Base-by-base conservation (phyloP, 768 basidiomycete species). In the Lactarius trivialis region DNA sequence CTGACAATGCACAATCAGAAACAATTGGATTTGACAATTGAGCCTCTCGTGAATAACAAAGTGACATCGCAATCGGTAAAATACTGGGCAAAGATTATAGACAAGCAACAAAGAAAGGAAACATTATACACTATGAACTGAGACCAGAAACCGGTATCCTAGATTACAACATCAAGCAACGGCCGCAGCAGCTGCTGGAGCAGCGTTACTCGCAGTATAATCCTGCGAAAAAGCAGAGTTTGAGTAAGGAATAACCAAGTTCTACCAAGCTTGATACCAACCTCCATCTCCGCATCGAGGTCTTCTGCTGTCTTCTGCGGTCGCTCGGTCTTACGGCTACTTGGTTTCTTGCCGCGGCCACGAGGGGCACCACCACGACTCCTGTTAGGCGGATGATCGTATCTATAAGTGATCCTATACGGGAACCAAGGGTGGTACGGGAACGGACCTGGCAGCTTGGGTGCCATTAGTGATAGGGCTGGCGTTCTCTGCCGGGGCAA, bases 211-310 rank as follows among this genome's bases (percentile, higher is more conserved):
- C 15, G 85, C 78, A 37, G 86, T 88, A 68, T 89, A 89, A 70
- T 89, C 86, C 87, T 89, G 37, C 3, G 24, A 57, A 41, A 51
- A 39, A n/a, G n/a, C 56, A 32, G 56, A 58, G 57, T n/a, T 54
- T 67, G 52, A 59, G 39, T 4, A n/a, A 11, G 12, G 7, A 7
- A 2, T 17, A 45, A 1, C 32, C 43, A 6, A 58, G 8, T 17
- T 26, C 17, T 30, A 28, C 15, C 24, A 4, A 56, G 24, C 28
- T 14, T 4, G 21, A 72, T 24, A 60, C 85, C 41, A 62, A 96
- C 96, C 83, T 90, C 90, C 96, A 98, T 98, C 80, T 98, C 96
- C 8, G 95, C 93, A 72, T 98, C 96, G 48, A 98, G 83, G 72
- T 95, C 92, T 34, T 91, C 96, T 3, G 79, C 91, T 24, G 85